A percentile compares a stretch with the other conserved stretches of the same genome.
These are phyloP conservation scores for Boletus vinaceobasis DNA, from an alignment of 768 basidiomycete species.

Conservation along the genomic window DNA sequence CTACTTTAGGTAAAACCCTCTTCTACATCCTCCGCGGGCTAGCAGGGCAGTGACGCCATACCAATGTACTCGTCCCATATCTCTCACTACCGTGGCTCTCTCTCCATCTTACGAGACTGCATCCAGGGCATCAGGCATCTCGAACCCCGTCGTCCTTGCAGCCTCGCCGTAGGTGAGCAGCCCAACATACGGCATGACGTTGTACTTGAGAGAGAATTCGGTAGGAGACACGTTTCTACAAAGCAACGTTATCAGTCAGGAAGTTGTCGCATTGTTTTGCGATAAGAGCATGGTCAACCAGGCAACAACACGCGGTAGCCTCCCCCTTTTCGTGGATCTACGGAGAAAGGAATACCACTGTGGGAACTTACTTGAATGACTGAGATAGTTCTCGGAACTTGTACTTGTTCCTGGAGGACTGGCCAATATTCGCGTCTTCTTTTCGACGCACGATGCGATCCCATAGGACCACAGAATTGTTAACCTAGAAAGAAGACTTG, in stretches of 20 bases:
- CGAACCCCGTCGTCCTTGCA: constrained; percentile 41
- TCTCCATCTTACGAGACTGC: constrained; percentile 23
- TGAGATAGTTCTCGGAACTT: constrained; percentile 70
- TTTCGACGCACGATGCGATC: constrained; percentile 85
- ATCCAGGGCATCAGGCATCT: constrained; percentile 32
- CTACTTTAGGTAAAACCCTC: constrained; percentile 18
- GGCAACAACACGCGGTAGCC: constrained; percentile 19
- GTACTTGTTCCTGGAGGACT: constrained; percentile 71
- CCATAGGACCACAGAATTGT: constrained; percentile 86
- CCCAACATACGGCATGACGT: constrained; percentile 89
- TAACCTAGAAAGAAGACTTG: constrained; percentile 39
- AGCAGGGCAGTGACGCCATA: constrained; percentile 13
- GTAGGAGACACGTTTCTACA: constrained; percentile 63
- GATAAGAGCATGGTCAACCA: constrained; percentile 16
- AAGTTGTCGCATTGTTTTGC: constrained; percentile 1
- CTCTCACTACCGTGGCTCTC: neutral
- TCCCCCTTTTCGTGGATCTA: constrained; percentile 1
- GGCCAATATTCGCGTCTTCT: constrained; percentile 61
- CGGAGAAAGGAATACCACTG: neutral
- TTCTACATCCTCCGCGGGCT: constrained; percentile 16
- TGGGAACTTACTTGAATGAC: constrained; percentile 65
- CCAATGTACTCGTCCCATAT: neutral
- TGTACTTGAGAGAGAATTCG: constrained; percentile 77
- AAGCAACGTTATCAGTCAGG: constrained; percentile 17
- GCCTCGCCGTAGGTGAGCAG: constrained; percentile 76